Evolutionary conservation across 345 rosid genomes (phyloP).

Genomic region (Heritiera fomes): DNA sequence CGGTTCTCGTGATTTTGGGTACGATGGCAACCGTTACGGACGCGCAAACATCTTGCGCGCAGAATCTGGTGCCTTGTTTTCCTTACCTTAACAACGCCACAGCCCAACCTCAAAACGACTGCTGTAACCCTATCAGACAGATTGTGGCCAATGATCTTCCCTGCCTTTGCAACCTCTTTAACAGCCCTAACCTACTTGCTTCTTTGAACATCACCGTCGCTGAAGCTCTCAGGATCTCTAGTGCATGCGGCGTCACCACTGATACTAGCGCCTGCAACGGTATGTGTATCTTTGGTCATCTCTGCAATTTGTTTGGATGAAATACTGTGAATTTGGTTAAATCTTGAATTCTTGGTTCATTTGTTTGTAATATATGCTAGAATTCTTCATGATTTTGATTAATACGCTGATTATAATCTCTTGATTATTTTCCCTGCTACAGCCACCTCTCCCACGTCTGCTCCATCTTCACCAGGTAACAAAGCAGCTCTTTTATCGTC

Average conservation of each 20-base stretch:
- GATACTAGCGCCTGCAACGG: slow-evolving; percentile 46
- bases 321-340: background rate
- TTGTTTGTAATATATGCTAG: background rate
- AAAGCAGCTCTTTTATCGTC: background rate
- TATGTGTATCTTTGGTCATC: slow-evolving; percentile 7
- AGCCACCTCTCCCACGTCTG: slow-evolving; percentile 16
- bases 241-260: slow-evolving; percentile 39
- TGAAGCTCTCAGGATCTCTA: slow-evolving; percentile 42
- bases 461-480: slow-evolving; percentile 20
- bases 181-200: slow-evolving; percentile 42
- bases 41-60: slow-evolving; percentile 53
- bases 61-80: slow-evolving; percentile 43
- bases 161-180: slow-evolving; percentile 63
- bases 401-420: background rate
- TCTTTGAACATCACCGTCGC: slow-evolving; percentile 23
- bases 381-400: background rate
- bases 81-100: slow-evolving; percentile 35
- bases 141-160: slow-evolving; percentile 40
- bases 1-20: slow-evolving; percentile 29
- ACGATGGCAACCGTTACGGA: slow-evolving; percentile 19
- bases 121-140: slow-evolving; percentile 59
- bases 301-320: background rate
- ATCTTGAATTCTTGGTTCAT: background rate
- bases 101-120: slow-evolving; percentile 36
- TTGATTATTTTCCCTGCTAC: background rate